Evolutionary conservation across 495 filamentous ascomycete genomes (phyloP), one percentile per base, ranked within the genome.

Genomic region (Usnea hakonensis): DNA sequence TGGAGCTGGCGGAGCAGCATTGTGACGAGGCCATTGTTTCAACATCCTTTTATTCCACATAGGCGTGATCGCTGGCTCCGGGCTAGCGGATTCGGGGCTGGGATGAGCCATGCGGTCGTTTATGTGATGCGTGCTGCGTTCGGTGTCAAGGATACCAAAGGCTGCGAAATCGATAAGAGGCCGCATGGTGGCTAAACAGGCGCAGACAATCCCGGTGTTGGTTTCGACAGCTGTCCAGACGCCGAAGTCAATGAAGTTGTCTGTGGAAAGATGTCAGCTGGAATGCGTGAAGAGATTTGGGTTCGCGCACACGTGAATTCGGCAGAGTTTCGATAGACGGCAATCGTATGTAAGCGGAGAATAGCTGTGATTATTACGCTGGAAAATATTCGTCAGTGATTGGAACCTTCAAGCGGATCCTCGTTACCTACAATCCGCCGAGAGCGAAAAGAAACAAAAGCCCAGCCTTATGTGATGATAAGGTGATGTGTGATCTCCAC

Each of bases 191-290:
- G 75, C 75, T 17, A 80, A 66, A 62, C 77, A 78, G 5, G 75
- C 74, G 58, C 73, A 72, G 54, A 78, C 74, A 40, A 79, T 68
- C 26, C 76, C 75, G 40, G 74, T 67, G 30, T 74, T 70, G 5
- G 76, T 69, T 57, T 79, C 77, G n/a, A 77, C 69, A 2, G 72
- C 70, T 23, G 75, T 74, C 75, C 75, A 79, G 52, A 75, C 68
- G 46, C 66, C 57, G 11, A 70, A 67, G 23, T 65, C 58, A 62
- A 57, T 67, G 61, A 61, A 33, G 23, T 56, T 35, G 30, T 56
- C 37, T 41, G 26, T n/a, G 8, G 19, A n/a, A 11, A 14, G 10
- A 19, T 26, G 50, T 63, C 66, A 52, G 66, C 30, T 30, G 16
- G 17, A 19, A 36, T n/a, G 3, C 8, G 23, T 17, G 17, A 9